phyloP scores from a whole-genome alignment of 176 grass and related monocot genomes.

The Echinochloa phyllopogon region DNA sequence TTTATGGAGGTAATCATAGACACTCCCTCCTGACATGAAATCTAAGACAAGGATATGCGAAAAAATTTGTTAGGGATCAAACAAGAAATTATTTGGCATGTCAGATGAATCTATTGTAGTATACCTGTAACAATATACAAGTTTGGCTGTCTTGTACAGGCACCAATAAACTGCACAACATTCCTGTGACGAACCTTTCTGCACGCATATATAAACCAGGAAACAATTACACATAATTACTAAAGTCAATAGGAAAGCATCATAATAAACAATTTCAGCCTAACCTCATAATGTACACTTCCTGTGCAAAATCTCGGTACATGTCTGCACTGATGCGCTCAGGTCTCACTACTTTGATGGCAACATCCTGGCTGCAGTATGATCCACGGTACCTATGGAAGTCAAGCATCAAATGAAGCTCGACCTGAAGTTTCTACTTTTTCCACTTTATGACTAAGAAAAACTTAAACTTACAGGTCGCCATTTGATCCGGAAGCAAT shows the following conservation, averaged over 20 bases:
- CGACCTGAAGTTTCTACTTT: neutral
- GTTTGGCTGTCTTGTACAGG: slow-evolving; percentile 70
- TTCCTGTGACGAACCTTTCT: slow-evolving; percentile 91
- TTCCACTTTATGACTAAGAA: slow-evolving; percentile 3
- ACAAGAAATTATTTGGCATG: slow-evolving; percentile 17
- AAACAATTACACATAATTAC: slow-evolving; percentile 9
- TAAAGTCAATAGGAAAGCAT: slow-evolving; percentile 9
- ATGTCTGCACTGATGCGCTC: slow-evolving; percentile 72
- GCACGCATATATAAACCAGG: slow-evolving; percentile 29
- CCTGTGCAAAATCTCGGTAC: slow-evolving; percentile 87
- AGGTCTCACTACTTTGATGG: slow-evolving; percentile 86
- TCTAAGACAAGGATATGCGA: slow-evolving; percentile 54
- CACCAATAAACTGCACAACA: slow-evolving; percentile 87
- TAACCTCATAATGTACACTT: slow-evolving; percentile 96
- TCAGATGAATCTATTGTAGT: neutral
- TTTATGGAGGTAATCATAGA: slow-evolving; percentile 81
- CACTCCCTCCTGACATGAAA: slow-evolving; percentile 80
- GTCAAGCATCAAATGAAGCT: slow-evolving; percentile 28
- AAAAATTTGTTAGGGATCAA: slow-evolving; percentile 14
- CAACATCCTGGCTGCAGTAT: slow-evolving; percentile 92
- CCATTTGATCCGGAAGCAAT: slow-evolving; percentile 77
- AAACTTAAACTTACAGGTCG: slow-evolving; percentile 77
- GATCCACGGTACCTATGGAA: slow-evolving; percentile 74
- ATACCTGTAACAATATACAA: slow-evolving; percentile 89
- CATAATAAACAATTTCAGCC: neutral